A percentile compares a stretch with the other conserved stretches of the same genome.
Conservation (phyloP, 2,329 filamentous ascomycete genomes). For the Exophiala oligosperma region DNA sequence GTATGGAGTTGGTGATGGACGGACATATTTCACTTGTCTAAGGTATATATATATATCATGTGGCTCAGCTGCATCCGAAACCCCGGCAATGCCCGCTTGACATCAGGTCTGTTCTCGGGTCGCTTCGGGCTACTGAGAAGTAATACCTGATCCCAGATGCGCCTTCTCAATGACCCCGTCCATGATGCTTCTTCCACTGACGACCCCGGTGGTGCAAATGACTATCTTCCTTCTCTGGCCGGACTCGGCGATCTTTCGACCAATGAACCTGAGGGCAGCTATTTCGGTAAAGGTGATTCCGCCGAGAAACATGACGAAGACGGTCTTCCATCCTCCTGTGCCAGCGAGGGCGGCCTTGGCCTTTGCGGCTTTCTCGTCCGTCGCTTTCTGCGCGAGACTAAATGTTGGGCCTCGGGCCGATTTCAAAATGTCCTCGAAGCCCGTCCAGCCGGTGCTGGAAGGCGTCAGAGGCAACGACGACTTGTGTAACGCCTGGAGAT, state of each 20-base stretch:
- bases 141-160: slow-evolving; percentile 21
- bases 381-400: slow-evolving; percentile 83
- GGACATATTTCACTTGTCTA: too few relatives aligned
- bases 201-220: slow-evolving; percentile 88
- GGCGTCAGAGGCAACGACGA: slow-evolving; percentile 59
- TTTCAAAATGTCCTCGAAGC: slow-evolving; percentile 89
- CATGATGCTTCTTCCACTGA: slow-evolving; percentile 88
- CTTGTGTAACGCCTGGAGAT: slow-evolving; percentile 69
- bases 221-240: slow-evolving; percentile 69
- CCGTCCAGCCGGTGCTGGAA: slow-evolving; percentile 79
- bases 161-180: slow-evolving; percentile 74
- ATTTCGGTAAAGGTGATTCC: slow-evolving; percentile 96
- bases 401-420: slow-evolving; percentile 86
- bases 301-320: slow-evolving; percentile 96
- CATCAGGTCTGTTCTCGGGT: background rate
- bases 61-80: too few relatives aligned
- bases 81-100: background rate
- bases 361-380: slow-evolving; percentile 84
- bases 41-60: too few relatives aligned
- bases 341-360: slow-evolving; percentile 81
- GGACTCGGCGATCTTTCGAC: slow-evolving; percentile 74
- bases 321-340: slow-evolving; percentile 72
- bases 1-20: too few relatives aligned
- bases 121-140: background rate
- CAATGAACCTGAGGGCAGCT: slow-evolving; percentile 87